Evolutionary conservation across 257 asterid genomes (phyloP).

Genomic region (Lycium ferocissimum): DNA sequence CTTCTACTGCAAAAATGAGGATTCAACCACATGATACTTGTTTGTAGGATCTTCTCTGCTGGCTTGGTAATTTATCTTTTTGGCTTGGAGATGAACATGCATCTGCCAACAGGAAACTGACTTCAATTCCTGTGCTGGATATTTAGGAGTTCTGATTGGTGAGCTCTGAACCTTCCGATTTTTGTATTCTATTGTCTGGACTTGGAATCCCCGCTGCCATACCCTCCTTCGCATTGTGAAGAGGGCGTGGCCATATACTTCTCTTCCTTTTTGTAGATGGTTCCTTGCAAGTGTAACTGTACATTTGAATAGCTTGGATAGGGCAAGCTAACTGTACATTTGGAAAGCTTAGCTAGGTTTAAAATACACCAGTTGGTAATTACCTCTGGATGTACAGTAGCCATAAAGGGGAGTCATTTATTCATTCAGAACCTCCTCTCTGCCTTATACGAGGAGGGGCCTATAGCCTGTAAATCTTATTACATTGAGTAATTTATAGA

Average conservation of each 20-base stretch:
- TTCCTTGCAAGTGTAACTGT: conserved; percentile 5
- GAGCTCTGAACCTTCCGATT: background rate
- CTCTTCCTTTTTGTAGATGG: background rate
- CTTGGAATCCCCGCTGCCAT: background rate
- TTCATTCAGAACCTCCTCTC: background rate
- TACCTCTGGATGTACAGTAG: conserved; percentile 19
- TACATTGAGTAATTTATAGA: conserved; percentile 24
- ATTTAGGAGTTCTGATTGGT: conserved; percentile 43
- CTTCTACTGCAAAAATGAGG: conserved; percentile 16
- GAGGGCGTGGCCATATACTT: background rate
- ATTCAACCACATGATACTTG: conserved; percentile 34
- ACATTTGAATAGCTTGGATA: conserved; percentile 25
- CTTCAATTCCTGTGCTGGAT: conserved; percentile 32
- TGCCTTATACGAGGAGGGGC: background rate
- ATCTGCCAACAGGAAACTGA: conserved; percentile 31
- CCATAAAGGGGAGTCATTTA: background rate
- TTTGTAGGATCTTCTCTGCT: conserved; percentile 31
- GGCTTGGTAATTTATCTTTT: background rate
- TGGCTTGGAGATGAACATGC: conserved; percentile 15
- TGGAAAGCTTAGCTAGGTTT: background rate
- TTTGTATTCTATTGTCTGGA: conserved; percentile 21
- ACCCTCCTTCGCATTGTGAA: background rate
- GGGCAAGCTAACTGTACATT: background rate
- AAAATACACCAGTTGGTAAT: conserved; percentile 1
- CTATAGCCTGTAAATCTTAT: background rate